Evolutionary conservation across 2,329 filamentous ascomycete species (phyloP), one percentile per base, ranked within the genome.

Genomic region (Penicillium thymicola): DNA sequence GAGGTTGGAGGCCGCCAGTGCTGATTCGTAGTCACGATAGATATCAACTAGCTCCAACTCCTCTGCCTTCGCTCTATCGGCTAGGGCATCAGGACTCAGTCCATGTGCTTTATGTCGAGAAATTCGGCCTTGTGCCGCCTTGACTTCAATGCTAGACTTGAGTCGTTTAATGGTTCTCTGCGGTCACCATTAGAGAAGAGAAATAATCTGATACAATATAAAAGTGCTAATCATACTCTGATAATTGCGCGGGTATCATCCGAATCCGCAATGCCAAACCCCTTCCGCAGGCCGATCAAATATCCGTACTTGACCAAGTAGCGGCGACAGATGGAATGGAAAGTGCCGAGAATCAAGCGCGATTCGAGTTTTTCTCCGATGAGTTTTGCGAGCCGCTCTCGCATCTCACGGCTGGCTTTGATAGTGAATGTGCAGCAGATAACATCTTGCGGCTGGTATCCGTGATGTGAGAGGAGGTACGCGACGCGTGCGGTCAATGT

Each of bases 381-480:
- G n/a, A 90, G 82, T 57, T 83, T 87, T 0, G 87, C 85, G 55
- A 97, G 90, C 8, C 93, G 85, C 68, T 91, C 86, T 67, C 92
- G 91, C 93, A 99, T 99, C 77, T 97, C 93, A 18, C 82, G 84
- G 18, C 92, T 90, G 1, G 94, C 92, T 73, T 97, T 97, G 72
- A 96, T 92, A 2, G 94, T 99, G 70, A 99, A 99, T 0, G 93
- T 97, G 59, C 93, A 94, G 58, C 97, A 93, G 58, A 99, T 87
- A 67, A 97, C 86, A 76, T 97, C 91, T 77, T 89, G 86, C 67
- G 93, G 93, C 55, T 85, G 83, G 65, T 90, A 84, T 41, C 87
- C 85, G 65, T 85, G 78, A 66, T 89, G 81, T 49, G 87, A 84
- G 52, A 97, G 83, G 30, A 97, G 85, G 81, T 93, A 95, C 65